Percentiles rank a stretch among this genome's conserved stretches.
These are phyloP conservation scores for Podospora pseudocomata DNA, from an alignment of 495 filamentous ascomycete species.

Conservation along the genomic window DNA sequence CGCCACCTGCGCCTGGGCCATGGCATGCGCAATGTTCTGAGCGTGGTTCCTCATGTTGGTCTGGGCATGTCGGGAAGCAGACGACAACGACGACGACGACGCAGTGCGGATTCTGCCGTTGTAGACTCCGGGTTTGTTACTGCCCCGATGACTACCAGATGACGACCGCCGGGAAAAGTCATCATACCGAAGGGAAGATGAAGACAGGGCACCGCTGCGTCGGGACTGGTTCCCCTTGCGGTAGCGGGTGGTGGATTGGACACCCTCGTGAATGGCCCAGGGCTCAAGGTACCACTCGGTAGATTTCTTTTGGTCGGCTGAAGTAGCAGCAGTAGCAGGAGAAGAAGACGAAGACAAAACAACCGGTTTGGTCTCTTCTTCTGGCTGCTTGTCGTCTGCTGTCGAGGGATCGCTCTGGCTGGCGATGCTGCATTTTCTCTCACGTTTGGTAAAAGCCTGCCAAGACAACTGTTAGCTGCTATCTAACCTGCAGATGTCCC, in stretches of 20 bases:
- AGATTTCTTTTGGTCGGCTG: conserved; percentile 32
- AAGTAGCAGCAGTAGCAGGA: background rate
- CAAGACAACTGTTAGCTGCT: background rate
- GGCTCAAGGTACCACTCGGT: conserved; percentile 44
- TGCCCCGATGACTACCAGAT: background rate
- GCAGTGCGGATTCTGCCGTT: background rate
- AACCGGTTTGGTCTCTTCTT: background rate
- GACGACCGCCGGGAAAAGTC: background rate
- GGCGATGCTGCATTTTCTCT: conserved; percentile 25
- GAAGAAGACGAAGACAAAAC: background rate
- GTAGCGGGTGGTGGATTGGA: conserved; percentile 48
- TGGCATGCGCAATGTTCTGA: background rate
- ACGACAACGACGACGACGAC: background rate
- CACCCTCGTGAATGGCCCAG: conserved; percentile 38
- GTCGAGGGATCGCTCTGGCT: conserved; percentile 5
- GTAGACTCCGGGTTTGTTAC: background rate
- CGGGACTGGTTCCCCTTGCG: conserved; percentile 37
- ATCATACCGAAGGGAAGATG: background rate
- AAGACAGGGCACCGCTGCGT: conserved; percentile 11
- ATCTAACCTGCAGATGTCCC: background rate
- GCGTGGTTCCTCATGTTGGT: background rate
- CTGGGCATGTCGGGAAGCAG: background rate
- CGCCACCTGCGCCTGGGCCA: background rate
- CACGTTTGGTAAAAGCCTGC: conserved; percentile 46
- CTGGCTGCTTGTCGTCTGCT: background rate